Evolutionary conservation across 1,284 basidiomycete genomes (phyloP).

Genomic region (Boletus smithii): DNA sequence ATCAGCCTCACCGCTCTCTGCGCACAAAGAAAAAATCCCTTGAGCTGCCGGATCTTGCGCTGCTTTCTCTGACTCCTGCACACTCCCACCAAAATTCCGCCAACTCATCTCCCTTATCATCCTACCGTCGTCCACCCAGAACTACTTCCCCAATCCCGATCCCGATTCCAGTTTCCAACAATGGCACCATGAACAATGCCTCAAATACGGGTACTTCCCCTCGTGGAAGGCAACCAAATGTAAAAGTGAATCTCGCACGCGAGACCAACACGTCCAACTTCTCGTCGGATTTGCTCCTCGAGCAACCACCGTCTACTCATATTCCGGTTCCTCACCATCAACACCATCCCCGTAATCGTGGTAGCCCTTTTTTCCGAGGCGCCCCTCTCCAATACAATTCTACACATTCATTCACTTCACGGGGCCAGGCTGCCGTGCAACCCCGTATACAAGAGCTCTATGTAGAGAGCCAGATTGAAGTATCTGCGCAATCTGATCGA

Average conservation of each 20-base stretch:
- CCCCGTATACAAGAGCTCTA: slow-evolving; percentile 37
- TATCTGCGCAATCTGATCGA: slow-evolving; percentile 23
- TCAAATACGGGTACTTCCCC: slow-evolving; percentile 36
- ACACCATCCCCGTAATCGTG: slow-evolving; percentile 33
- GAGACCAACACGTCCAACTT: slow-evolving; percentile 32
- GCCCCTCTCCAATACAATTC: slow-evolving; percentile 35
- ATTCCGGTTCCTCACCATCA: slow-evolving; percentile 39
- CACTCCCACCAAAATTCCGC: slow-evolving; percentile 37
- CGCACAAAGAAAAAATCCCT: slow-evolving; percentile 69
- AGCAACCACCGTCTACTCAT: slow-evolving; percentile 42
- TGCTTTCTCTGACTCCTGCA: slow-evolving; percentile 52
- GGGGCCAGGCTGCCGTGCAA: slow-evolving; percentile 28
- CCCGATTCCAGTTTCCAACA: slow-evolving; percentile 37
- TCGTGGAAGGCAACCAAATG: slow-evolving; percentile 33
- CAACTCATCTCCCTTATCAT: slow-evolving; percentile 41
- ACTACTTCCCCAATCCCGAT: slow-evolving; percentile 48
- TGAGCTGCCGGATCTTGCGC: slow-evolving; percentile 73
- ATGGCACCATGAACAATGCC: slow-evolving; percentile 35
- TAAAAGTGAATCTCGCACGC: slow-evolving; percentile 27
- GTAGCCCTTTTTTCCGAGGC: slow-evolving; percentile 30
- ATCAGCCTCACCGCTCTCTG: slow-evolving; percentile 48
- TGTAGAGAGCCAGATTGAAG: slow-evolving; percentile 30
- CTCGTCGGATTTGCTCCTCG: slow-evolving; percentile 39
- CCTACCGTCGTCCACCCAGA: slow-evolving; percentile 42
- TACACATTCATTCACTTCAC: slow-evolving; percentile 37